Conservation (phyloP, 768 basidiomycete species). For the Rhodotorula paludigena region DNA sequence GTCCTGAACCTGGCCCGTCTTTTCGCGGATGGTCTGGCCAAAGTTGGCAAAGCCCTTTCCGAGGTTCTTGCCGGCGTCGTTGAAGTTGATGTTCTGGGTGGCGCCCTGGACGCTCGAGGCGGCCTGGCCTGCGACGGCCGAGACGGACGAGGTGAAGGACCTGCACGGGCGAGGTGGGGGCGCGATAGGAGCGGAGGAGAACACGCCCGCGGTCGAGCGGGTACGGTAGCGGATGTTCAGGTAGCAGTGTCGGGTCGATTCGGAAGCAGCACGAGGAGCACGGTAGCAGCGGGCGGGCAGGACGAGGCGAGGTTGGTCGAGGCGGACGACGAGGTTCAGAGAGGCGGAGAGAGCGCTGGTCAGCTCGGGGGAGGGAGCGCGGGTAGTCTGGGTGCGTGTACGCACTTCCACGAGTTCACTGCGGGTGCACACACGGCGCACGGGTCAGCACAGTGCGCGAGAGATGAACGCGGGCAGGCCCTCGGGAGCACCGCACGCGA, state of each 20-base stretch:
- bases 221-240: no score
- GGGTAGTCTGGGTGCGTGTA: background rate
- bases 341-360: no score
- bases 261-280: no score
- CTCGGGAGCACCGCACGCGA: no score
- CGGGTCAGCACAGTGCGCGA: no score
- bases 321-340: background rate
- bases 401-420: slow-evolving; percentile 13
- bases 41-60: slow-evolving; percentile 31
- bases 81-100: slow-evolving; percentile 22
- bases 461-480: no score
- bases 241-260: no score
- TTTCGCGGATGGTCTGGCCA: slow-evolving; percentile 53
- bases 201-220: no score
- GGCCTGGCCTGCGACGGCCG: slow-evolving; percentile 27
- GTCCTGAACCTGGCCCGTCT: slow-evolving; percentile 77
- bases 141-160: slow-evolving; percentile 13
- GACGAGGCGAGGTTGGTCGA: no score
- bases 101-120: slow-evolving; percentile 22
- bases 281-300: no score
- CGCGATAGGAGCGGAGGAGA: background rate
- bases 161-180: background rate
- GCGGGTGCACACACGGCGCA: background rate
- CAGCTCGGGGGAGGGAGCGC: background rate
- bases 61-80: slow-evolving; percentile 21